A percentile compares a stretch with the other conserved stretches of the same genome.
Conservation (phyloP, 2,329 filamentous ascomycete species). For the Nemania sp. region DNA sequence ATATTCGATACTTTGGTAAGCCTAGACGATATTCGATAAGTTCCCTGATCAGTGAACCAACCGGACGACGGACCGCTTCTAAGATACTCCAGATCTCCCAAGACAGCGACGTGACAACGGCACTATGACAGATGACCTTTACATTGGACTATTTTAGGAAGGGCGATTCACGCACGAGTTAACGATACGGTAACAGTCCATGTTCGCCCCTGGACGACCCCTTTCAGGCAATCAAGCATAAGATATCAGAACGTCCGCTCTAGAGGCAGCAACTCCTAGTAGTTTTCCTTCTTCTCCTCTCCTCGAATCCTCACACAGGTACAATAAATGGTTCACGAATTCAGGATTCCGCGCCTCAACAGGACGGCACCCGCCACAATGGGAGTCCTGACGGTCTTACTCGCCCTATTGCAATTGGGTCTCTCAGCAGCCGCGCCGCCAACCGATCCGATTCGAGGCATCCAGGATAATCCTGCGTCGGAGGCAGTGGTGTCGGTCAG, state of each 20-base stretch:
- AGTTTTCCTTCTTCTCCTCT: no score
- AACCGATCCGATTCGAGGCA: background rate
- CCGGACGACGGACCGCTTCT: background rate
- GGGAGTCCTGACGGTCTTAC: background rate
- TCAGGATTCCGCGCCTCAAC: no score
- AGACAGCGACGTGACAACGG: background rate
- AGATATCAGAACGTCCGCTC: no score
- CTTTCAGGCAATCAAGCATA: background rate
- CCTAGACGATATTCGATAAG: background rate
- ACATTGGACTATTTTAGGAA: background rate
- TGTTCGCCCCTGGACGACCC: background rate
- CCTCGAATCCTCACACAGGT: no score
- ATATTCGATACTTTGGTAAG: background rate
- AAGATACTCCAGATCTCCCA: slow-evolving; percentile 4
- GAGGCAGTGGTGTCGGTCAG: slow-evolving; percentile 23
- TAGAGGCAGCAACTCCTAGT: no score
- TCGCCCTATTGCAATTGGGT: background rate
- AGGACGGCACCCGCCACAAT: background rate
- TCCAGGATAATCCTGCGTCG: slow-evolving; percentile 18
- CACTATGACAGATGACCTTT: background rate
- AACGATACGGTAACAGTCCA: slow-evolving; percentile 7
- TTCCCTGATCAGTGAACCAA: background rate
- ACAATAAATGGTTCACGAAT: no score
- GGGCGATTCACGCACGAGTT: background rate
- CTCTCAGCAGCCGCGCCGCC: slow-evolving; percentile 11